These are phyloP conservation scores for Colletotrichum agaves DNA, from an alignment of 2,329 filamentous ascomycete species.

Conservation along the genomic window DNA sequence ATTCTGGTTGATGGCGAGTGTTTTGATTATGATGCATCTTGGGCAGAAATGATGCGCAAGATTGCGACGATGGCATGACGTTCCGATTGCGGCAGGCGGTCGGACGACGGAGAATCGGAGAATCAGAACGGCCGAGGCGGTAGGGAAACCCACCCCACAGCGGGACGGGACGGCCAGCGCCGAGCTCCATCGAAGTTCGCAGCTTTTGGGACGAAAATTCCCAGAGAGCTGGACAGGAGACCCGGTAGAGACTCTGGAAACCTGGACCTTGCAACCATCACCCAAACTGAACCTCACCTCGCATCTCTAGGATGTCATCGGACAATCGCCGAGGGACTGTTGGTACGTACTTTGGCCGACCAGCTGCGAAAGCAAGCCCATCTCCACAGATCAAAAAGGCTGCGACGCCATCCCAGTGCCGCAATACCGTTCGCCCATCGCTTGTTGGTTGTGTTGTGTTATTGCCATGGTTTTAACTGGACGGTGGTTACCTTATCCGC, in stretches of 20 bases:
- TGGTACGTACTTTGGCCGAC: slow-evolving; percentile 3
- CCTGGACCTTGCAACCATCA: slow-evolving; percentile 37
- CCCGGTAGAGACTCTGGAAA: slow-evolving; percentile 30
- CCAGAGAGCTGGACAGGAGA: slow-evolving; percentile 23
- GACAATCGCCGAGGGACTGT: slow-evolving; percentile 10
- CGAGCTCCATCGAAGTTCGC: slow-evolving; percentile 31
- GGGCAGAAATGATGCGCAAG: slow-evolving; percentile 37
- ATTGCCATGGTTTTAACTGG: not conserved
- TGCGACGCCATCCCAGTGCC: not conserved
- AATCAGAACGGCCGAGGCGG: not conserved
- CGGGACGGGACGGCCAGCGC: slow-evolving; percentile 37
- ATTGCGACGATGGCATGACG: slow-evolving; percentile 34
- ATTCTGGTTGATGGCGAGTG: slow-evolving; percentile 27
- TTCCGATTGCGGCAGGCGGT: slow-evolving; percentile 32
- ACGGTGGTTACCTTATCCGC: not conserved
- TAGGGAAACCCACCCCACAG: slow-evolving; percentile 12
- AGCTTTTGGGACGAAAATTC: slow-evolving; percentile 30
- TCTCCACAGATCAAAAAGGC: slow-evolving; percentile 8
- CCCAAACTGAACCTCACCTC: slow-evolving; percentile 21
- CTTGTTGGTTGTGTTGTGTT: not conserved
- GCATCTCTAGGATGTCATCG: slow-evolving; percentile 1
- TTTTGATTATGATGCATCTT: slow-evolving; percentile 37
- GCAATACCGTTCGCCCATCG: not conserved
- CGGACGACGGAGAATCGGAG: not conserved
- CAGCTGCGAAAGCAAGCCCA: not conserved